These are phyloP conservation scores for Fistulifera solaris DNA, from an alignment of 108 stramenopile genomes.

Conservation along the genomic window DNA sequence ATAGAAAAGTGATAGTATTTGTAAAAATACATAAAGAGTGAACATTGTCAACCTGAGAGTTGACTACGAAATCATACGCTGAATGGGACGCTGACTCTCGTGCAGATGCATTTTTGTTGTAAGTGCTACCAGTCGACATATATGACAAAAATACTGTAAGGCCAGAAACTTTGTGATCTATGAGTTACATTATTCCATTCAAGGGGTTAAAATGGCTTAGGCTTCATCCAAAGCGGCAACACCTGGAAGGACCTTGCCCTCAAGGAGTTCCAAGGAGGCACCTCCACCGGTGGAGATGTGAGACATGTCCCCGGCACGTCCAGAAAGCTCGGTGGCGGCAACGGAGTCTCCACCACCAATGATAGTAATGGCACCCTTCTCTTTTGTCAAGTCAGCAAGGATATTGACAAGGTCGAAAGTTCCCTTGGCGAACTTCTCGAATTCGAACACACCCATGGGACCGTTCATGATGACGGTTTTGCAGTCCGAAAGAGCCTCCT, in stretches of 20 bases:
- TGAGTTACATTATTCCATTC: too few relatives aligned
- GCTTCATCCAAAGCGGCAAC: constrained; percentile 94
- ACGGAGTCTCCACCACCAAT: constrained; percentile 99
- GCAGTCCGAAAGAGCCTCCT: constrained; percentile 82
- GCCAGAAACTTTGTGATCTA: too few relatives aligned
- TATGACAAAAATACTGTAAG: too few relatives aligned
- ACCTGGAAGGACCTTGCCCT: constrained; percentile 98
- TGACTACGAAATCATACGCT: too few relatives aligned
- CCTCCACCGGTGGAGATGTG: constrained; percentile 99
- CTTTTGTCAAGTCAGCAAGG: constrained; percentile 88
- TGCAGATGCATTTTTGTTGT: too few relatives aligned
- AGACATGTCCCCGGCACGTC: constrained; percentile 92
- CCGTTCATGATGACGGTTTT: constrained; percentile 99
- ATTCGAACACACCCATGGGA: constrained; percentile 99
- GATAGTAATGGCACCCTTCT: constrained; percentile 92
- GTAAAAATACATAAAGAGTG: too few relatives aligned
- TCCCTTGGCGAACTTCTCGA: constrained; percentile 91
- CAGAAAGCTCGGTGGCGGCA: constrained; percentile 89
- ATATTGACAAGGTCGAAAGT: constrained; percentile 93
- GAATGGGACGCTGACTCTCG: too few relatives aligned
- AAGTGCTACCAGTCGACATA: too few relatives aligned
- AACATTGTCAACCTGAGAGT: too few relatives aligned
- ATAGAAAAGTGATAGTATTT: too few relatives aligned
- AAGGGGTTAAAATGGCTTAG: constrained; percentile 32
- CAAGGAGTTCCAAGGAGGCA: constrained; percentile 96